Evolutionary conservation across 768 basidiomycete species (phyloP).

Genomic region (Daedaleopsis nitida): DNA sequence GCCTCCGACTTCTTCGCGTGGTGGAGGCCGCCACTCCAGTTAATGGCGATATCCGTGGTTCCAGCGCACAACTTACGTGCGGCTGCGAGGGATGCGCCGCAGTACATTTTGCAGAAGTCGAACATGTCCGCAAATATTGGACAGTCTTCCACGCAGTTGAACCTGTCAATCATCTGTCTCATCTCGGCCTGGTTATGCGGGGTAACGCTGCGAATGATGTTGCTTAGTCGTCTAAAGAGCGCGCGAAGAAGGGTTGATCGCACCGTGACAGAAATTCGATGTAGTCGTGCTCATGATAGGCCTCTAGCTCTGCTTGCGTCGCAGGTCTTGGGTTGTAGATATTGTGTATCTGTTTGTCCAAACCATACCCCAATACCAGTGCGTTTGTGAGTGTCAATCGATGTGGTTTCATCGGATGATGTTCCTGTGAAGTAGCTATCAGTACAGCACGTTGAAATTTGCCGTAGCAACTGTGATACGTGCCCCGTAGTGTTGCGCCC

Average conservation of each 20-base stretch:
- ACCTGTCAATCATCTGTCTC: conserved; percentile 77
- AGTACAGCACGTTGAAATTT: background rate
- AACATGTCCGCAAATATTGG: conserved; percentile 96
- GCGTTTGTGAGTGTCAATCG: conserved; percentile 95
- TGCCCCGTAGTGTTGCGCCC: conserved; percentile 89
- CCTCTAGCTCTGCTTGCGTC: conserved; percentile 85
- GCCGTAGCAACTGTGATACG: conserved; percentile 46
- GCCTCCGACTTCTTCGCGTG: conserved; percentile 98
- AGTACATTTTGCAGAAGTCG: conserved; percentile 92
- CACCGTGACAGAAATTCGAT: conserved; percentile 93
- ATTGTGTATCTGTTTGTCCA: conserved; percentile 93
- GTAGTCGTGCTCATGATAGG: conserved; percentile 94
- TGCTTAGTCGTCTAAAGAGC: background rate
- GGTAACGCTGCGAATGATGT: conserved; percentile 63
- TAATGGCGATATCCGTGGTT: conserved; percentile 93
- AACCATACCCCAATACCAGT: conserved; percentile 92
- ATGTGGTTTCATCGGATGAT: conserved; percentile 99
- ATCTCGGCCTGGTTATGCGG: conserved; percentile 72
- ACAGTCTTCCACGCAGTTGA: conserved; percentile 97
- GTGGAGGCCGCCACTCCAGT: conserved; percentile 98
- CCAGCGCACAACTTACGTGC: conserved; percentile 86
- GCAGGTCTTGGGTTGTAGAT: conserved; percentile 90
- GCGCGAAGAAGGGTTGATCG: conserved; percentile 23
- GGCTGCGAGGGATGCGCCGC: conserved; percentile 89
- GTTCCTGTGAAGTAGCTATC: conserved; percentile 62